Evolutionary conservation across 2,329 filamentous ascomycete species (phyloP).

Genomic region (Gaeumannomyces tritici): DNA sequence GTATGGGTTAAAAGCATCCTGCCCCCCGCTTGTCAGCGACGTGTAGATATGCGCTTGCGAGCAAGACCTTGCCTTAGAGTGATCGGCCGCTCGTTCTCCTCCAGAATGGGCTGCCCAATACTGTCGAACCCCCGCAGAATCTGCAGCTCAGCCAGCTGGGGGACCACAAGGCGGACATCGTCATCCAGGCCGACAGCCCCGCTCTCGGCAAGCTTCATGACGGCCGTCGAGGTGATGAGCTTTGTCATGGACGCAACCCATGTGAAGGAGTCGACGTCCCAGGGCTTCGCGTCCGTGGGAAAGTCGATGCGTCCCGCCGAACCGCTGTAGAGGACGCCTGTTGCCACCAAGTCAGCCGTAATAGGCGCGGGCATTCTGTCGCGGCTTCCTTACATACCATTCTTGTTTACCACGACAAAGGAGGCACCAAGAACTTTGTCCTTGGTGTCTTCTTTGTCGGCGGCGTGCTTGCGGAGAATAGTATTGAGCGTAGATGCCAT

Average conservation of each 20-base stretch:
- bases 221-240: constrained; percentile 39
- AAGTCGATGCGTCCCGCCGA: constrained; percentile 24
- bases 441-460: constrained; percentile 14
- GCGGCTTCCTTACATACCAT: constrained; percentile 8
- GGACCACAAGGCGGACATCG: constrained; percentile 31
- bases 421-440: constrained; percentile 19
- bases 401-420: constrained; percentile 16
- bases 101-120: constrained; percentile 20
- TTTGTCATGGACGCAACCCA: constrained; percentile 51
- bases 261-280: constrained; percentile 22
- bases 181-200: constrained; percentile 40
- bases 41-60: too few species aligned
- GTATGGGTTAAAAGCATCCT: constrained; percentile 36
- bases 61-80: constrained; percentile 38
- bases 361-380: too few species aligned
- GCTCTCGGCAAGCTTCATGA: constrained; percentile 48
- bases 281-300: constrained; percentile 18
- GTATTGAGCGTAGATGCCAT: constrained; percentile 8
- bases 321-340: constrained; percentile 24
- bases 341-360: too few species aligned
- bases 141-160: constrained; percentile 36
- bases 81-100: constrained; percentile 36
- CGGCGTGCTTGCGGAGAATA: constrained; percentile 15
- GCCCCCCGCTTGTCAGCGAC: too few species aligned
- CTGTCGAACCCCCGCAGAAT: constrained; percentile 21